Percentiles rank a stretch among this genome's conserved stretches.
Evolutionary conservation across 495 filamentous ascomycete species (phyloP).

Genomic region (Penicillium soppii): DNA sequence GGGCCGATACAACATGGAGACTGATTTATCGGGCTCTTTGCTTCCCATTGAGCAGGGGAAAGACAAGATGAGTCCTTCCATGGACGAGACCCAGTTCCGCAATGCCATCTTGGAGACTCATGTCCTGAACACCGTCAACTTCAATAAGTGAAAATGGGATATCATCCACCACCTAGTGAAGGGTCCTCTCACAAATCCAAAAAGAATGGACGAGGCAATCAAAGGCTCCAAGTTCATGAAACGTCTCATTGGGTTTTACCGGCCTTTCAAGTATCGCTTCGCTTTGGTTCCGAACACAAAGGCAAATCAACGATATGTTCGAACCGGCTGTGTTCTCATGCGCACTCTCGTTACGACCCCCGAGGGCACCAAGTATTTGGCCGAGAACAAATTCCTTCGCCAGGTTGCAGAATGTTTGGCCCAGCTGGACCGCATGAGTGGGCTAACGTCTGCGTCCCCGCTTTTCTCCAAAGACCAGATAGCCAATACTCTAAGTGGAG

Average conservation of each 20-base stretch:
- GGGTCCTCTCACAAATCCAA: conserved; percentile 87
- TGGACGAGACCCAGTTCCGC: conserved; percentile 88
- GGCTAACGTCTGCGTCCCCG: conserved; percentile 80
- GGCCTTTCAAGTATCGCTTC: conserved; percentile 96
- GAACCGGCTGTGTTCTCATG: conserved; percentile 85
- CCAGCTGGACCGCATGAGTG: conserved; percentile 89
- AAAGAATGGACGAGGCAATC: conserved; percentile 90
- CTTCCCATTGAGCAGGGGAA: conserved; percentile 64
- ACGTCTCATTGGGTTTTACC: conserved; percentile 87
- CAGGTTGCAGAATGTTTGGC: conserved; percentile 95
- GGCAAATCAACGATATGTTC: conserved; percentile 90
- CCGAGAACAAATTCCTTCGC: conserved; percentile 86
- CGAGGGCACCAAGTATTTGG: conserved; percentile 81
- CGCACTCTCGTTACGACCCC: conserved; percentile 77
- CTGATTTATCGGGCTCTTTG: conserved; percentile 42
- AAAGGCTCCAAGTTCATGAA: conserved; percentile 95
- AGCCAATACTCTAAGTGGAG: conserved; percentile 77
- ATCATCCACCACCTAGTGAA: conserved; percentile 87
- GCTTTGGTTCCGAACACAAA: conserved; percentile 83
- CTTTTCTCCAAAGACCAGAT: conserved; percentile 85
- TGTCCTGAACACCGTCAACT: conserved; percentile 81
- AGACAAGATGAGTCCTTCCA: conserved; percentile 64
- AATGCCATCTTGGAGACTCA: conserved; percentile 82
- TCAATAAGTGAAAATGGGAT: conserved; percentile 95
- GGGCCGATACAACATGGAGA: conserved; percentile 45